Evolutionary conservation across 257 asterid genomes (phyloP).

Genomic region (Solanum etuberosum): DNA sequence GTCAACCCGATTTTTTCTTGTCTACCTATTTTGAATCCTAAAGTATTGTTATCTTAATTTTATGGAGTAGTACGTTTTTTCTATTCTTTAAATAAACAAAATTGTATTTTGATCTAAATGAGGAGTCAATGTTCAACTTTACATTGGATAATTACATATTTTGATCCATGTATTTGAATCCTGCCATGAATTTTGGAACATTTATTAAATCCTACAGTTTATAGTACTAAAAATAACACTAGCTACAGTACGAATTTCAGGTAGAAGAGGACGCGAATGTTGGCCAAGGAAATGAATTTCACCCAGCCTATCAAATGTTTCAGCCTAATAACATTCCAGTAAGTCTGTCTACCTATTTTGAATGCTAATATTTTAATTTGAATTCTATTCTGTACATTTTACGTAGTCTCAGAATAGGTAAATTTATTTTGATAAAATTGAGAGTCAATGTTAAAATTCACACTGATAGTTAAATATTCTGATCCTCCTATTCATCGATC

Average conservation of each 20-base stretch:
- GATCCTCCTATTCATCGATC: background rate
- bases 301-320: background rate
- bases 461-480: background rate
- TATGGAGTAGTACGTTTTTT: background rate
- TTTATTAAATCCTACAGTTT: background rate
- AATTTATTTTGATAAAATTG: background rate
- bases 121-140: background rate
- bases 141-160: background rate
- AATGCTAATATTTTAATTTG: too few species aligned
- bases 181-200: background rate
- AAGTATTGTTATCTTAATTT: background rate
- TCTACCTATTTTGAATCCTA: background rate
- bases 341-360: background rate
- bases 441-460: background rate
- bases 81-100: background rate
- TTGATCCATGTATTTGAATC: background rate
- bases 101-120: background rate
- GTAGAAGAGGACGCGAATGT: background rate
- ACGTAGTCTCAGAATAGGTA: background rate
- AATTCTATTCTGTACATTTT: background rate
- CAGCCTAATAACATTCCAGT: constrained; percentile 3
- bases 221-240: background rate
- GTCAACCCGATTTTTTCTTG: background rate
- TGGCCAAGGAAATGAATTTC: background rate
- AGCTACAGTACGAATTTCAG: background rate